Evolutionary conservation across 768 basidiomycete species (phyloP).

Genomic region (Leccinellum albellum): DNA sequence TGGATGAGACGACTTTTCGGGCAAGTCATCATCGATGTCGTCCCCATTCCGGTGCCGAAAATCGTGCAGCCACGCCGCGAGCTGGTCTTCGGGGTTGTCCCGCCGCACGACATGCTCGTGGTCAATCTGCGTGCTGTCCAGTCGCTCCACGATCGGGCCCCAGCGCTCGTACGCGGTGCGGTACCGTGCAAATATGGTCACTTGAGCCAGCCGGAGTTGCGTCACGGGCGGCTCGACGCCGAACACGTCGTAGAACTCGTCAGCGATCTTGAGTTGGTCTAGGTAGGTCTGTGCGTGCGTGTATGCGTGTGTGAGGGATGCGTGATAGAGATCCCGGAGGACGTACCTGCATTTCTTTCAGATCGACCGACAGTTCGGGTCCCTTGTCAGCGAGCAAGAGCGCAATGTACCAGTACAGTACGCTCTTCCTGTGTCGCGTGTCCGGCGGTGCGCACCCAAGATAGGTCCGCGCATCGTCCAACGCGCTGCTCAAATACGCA

Average conservation of each 20-base stretch:
- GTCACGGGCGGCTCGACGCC: constrained; percentile 48
- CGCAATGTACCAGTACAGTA: constrained; percentile 57
- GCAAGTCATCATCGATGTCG: constrained; percentile 29
- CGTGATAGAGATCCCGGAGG: not conserved
- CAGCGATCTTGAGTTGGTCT: constrained; percentile 45
- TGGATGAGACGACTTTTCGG: constrained; percentile 36
- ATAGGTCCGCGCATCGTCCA: constrained; percentile 57
- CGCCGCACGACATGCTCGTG: constrained; percentile 32
- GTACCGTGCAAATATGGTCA: constrained; percentile 48
- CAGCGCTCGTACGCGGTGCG: constrained; percentile 44
- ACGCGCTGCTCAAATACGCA: constrained; percentile 55
- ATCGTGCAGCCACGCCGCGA: constrained; percentile 55
- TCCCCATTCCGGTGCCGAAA: constrained; percentile 41
- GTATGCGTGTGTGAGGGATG: no score
- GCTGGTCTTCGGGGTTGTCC: constrained; percentile 50
- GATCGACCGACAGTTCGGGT: constrained; percentile 43
- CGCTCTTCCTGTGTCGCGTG: constrained; percentile 54
- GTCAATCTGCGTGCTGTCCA: constrained; percentile 30
- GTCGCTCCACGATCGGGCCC: constrained; percentile 38
- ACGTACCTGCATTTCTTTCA: constrained; percentile 49
- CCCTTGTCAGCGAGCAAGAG: constrained; percentile 52
- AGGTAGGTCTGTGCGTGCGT: constrained; percentile 31
- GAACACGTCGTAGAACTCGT: constrained; percentile 48
- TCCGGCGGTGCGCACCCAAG: constrained; percentile 58
- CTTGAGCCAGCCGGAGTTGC: constrained; percentile 48